These are phyloP conservation scores for Acanthamoeba triangularis DNA, from an alignment of 208 protist species.

Conservation along the genomic window DNA sequence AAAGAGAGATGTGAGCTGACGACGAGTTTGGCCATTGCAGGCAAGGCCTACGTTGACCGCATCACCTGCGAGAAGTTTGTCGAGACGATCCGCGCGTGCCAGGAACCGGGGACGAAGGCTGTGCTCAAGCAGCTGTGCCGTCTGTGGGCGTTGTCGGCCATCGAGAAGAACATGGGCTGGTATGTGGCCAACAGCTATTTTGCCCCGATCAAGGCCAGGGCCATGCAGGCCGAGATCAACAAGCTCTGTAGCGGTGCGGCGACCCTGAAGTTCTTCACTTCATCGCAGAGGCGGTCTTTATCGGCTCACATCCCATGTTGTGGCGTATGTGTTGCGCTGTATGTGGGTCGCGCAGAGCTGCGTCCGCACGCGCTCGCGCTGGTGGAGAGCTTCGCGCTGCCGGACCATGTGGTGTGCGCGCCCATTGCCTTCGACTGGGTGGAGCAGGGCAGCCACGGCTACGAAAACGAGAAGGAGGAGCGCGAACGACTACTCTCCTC, in stretches of 20 bases:
- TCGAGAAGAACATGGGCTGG: constrained; percentile 63
- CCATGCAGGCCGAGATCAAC: constrained; percentile 54
- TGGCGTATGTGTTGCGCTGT: not conserved
- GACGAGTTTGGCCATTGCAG: not conserved
- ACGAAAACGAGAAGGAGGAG: constrained; percentile 22
- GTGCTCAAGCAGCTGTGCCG: constrained; percentile 58
- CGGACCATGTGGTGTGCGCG: constrained; percentile 43
- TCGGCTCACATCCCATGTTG: too few species aligned
- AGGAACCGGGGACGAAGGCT: not conserved
- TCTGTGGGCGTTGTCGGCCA: constrained; percentile 4
- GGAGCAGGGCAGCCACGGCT: constrained; percentile 10
- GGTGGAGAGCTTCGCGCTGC: constrained; percentile 63
- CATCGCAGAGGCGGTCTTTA: not conserved
- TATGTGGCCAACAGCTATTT: constrained; percentile 43
- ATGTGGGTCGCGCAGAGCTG: not conserved
- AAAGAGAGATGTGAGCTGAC: too few species aligned
- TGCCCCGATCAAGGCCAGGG: constrained; percentile 46
- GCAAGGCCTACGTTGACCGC: constrained; percentile 67
- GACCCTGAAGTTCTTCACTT: not conserved
- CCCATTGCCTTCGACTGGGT: constrained; percentile 63
- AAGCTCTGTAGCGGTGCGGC: constrained; percentile 28
- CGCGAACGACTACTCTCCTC: constrained; percentile 3
- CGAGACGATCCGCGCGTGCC: not conserved
- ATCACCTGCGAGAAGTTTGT: constrained; percentile 63
- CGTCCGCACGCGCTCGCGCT: constrained; percentile 19